Percentiles rank a stretch among this genome's conserved stretches.
Conservation (phyloP, 2,329 filamentous ascomycete species). For the Colletotrichum horii region DNA sequence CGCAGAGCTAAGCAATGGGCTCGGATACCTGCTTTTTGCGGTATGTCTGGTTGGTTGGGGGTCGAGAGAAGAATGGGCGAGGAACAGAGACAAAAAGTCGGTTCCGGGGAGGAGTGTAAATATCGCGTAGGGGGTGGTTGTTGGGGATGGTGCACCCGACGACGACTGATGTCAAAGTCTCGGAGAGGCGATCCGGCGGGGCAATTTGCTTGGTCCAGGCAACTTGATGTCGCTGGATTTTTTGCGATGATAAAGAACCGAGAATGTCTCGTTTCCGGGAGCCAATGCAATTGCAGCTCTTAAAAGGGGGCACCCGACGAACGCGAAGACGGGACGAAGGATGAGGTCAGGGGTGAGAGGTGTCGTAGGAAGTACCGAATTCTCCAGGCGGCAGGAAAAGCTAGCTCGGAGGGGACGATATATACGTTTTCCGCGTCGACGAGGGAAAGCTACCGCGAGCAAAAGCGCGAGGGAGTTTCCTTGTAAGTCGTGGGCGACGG, state of each 20-base stretch:
- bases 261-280: not conserved
- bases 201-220: not conserved
- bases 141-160: not conserved
- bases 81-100: constrained; percentile 3
- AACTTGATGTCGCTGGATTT: not conserved
- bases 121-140: constrained; percentile 11
- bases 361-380: not conserved
- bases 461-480: constrained; percentile 7
- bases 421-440: not conserved
- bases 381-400: not conserved
- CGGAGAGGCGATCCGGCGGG: constrained; percentile 14
- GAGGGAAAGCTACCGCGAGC: constrained; percentile 2
- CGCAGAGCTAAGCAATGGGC: constrained; percentile 15
- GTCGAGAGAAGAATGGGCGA: not conserved
- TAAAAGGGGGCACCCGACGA: not conserved
- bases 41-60: not conserved
- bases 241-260: not conserved
- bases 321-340: constrained; percentile 16
- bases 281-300: constrained; percentile 5
- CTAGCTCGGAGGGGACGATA: not conserved
- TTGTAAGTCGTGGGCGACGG: not conserved
- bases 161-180: constrained; percentile 14
- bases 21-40: constrained; percentile 15
- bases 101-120: constrained; percentile 17
- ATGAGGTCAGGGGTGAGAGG: not conserved